Evolutionary conservation across 176 grass and related monocot genomes (phyloP).

Genomic region (Eremochloa ophiuroides): DNA sequence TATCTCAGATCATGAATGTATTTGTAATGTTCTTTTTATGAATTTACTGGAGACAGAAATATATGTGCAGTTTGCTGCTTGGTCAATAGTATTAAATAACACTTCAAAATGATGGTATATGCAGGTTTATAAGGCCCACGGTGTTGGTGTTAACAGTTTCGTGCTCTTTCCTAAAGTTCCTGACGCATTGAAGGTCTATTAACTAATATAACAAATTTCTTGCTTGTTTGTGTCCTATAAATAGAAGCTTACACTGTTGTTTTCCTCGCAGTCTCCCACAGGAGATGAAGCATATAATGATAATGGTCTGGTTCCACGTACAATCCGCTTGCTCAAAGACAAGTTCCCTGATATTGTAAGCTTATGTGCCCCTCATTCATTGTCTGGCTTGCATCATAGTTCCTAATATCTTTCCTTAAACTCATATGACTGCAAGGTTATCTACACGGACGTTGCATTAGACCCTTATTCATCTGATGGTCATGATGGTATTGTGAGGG

Average conservation of each 20-base stretch:
- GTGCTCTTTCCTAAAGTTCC: constrained; percentile 98
- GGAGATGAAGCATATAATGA: constrained; percentile 94
- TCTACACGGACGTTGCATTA: constrained; percentile 94
- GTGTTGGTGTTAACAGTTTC: constrained; percentile 94
- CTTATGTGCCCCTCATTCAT: neutral
- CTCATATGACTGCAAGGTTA: constrained; percentile 34
- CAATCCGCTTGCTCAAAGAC: constrained; percentile 90
- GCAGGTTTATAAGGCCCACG: constrained; percentile 87
- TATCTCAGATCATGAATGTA: neutral
- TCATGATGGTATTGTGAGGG: constrained; percentile 95
- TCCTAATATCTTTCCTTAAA: neutral
- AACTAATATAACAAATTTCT: neutral
- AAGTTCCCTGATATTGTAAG: constrained; percentile 95
- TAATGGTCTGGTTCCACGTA: constrained; percentile 83
- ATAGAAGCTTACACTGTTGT: constrained; percentile 4
- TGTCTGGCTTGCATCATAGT: neutral
- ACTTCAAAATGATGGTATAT: constrained; percentile 23
- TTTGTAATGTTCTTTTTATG: neutral
- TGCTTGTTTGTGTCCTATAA: neutral
- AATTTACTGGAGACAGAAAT: constrained; percentile 3
- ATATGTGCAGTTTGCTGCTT: neutral
- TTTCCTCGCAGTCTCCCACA: constrained; percentile 52
- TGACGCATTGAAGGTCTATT: constrained; percentile 88
- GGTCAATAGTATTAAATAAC: neutral
- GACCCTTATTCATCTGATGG: constrained; percentile 99